Percentiles rank a stretch among this genome's conserved stretches.
These are phyloP conservation scores for Trametopsis cervina DNA, from an alignment of 768 basidiomycete genomes.

Conservation along the genomic window DNA sequence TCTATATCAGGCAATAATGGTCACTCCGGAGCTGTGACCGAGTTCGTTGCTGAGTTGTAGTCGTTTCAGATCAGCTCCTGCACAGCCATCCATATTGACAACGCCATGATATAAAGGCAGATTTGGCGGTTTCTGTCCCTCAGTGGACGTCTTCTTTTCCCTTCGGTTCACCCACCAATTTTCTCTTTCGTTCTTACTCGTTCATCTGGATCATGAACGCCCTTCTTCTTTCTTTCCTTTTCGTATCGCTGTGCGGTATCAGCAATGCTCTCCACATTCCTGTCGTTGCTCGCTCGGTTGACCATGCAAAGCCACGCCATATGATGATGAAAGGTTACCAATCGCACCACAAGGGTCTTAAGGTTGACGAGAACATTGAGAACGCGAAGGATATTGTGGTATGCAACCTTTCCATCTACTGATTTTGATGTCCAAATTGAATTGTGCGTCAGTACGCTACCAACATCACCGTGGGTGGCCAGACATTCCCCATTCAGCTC, in stretches of 20 bases:
- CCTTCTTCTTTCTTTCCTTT: slow-evolving; percentile 8
- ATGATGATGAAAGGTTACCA: slow-evolving; percentile 6
- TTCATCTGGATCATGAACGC: slow-evolving; percentile 15
- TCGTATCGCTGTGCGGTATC: slow-evolving; percentile 22
- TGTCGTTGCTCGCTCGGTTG: slow-evolving; percentile 7
- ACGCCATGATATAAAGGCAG: background rate
- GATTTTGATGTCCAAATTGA: background rate
- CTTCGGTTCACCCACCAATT: background rate
- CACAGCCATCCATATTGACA: background rate
- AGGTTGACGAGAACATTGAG: slow-evolving; percentile 9
- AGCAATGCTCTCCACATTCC: slow-evolving; percentile 15
- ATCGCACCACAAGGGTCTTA: background rate
- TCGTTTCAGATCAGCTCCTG: slow-evolving; percentile 7
- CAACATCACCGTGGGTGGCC: slow-evolving; percentile 17
- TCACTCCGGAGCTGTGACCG: background rate
- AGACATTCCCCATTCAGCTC: slow-evolving; percentile 23
- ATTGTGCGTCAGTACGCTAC: slow-evolving; percentile 15
- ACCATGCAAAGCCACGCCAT: background rate
- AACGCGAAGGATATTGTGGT: slow-evolving; percentile 18
- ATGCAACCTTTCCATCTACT: background rate
- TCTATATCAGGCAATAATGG: background rate
- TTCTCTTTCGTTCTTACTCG: slow-evolving; percentile 7
- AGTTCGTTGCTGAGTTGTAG: slow-evolving; percentile 4
- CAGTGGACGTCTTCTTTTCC: slow-evolving; percentile 13
- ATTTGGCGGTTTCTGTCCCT: background rate